These are phyloP conservation scores for Emergomyces africanus DNA, from an alignment of 2,329 filamentous ascomycete genomes.

Conservation along the genomic window DNA sequence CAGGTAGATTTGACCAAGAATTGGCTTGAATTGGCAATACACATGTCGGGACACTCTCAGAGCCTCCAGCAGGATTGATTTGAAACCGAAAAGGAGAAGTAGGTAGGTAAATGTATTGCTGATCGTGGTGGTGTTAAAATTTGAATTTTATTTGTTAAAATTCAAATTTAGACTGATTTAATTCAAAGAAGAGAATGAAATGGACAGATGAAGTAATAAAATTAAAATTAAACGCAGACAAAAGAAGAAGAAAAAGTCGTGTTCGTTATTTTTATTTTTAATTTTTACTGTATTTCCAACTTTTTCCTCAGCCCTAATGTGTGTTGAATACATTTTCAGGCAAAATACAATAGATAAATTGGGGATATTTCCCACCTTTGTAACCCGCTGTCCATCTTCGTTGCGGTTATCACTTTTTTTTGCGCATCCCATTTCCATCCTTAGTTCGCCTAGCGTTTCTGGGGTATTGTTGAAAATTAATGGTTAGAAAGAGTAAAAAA, in stretches of 20 bases:
- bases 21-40: too few relatives aligned
- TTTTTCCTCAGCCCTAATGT: neutral
- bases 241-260: conserved; percentile 10
- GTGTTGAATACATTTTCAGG: conserved; percentile 2
- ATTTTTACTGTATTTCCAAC: neutral
- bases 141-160: too few relatives aligned
- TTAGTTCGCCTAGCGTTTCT: neutral
- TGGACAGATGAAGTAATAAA: conserved; percentile 3
- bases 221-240: conserved; percentile 12
- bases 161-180: neutral
- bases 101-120: neutral
- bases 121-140: neutral
- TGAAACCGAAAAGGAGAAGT: neutral
- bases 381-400: neutral
- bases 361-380: neutral
- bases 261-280: neutral
- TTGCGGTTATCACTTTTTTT: neutral
- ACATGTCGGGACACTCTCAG: too few relatives aligned
- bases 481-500: conserved; percentile 15
- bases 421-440: neutral
- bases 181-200: conserved; percentile 1
- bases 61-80: too few relatives aligned
- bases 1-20: too few relatives aligned
- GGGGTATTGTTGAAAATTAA: conserved; percentile 25
- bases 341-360: neutral